Base-by-base conservation (phyloP, 768 basidiomycete species). In the Holtermannia corniformis region DNA sequence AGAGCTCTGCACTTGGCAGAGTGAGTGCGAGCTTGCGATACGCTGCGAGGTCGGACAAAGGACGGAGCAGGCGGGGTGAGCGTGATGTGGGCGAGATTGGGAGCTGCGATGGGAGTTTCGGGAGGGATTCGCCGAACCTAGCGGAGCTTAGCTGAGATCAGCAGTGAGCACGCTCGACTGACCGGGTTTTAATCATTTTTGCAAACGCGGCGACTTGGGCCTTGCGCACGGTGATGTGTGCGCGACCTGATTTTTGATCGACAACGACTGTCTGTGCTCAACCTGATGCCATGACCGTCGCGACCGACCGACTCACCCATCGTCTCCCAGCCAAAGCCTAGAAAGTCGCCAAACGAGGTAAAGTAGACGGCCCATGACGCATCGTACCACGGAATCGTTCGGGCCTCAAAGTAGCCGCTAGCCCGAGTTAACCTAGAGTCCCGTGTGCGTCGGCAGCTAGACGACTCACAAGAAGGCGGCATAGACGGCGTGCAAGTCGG, bases 121-220 rank as follows among this genome's bases (percentile, higher is more conserved):
- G 62, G 4, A 65, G 49, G 3, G 65, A 58, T 46, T 68, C 66
- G 20, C 61, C 64, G 52, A 65, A 63, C 44, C 56, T 59, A 16
- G 28, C 14, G 22, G 21, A 37, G 22, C 47, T 42, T 28, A 53
- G 56, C 51, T 60, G 57, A 46, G 47, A n/a, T 55, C 24, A 44
- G 42, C 41, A 57, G 32, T 20, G 42, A 21, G 7, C 42, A 13
- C 24, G 12, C 11, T 21, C 7, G 12, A 21, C 63, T 44, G 23
- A 64, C 66, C 67, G 44, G 0, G 67, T 69, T 21, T 65, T 57
- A 40, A 72, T 66, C 70, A 72, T 72, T 55, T 63, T 72, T 24
- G 68, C 70, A 50, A 72, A 70, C 25, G 63, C 51, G 19, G 56
- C 66, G 32, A 72, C 67, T 42, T 69, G 65, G 19, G 67, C 70